phyloP scores from a whole-genome alignment of 2,329 filamentous ascomycete genomes.

The Aaosphaeria arxii region DNA sequence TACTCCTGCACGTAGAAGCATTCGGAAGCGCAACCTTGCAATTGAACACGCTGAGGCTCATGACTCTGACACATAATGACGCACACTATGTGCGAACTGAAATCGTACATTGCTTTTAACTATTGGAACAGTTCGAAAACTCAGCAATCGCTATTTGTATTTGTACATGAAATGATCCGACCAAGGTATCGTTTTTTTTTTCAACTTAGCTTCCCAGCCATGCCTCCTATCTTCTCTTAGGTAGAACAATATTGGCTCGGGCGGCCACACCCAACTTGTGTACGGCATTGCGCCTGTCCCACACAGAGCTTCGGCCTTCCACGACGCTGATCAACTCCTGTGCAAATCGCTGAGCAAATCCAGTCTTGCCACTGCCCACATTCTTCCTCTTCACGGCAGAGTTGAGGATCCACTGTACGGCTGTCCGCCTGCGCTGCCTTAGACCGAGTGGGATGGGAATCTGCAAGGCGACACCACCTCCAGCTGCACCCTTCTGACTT shows the following conservation, averaged over 20 bases:
- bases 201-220: too few species aligned
- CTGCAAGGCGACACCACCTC: constrained; percentile 81
- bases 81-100: too few species aligned
- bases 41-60: too few species aligned
- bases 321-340: constrained; percentile 85
- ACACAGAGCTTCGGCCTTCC: constrained; percentile 78
- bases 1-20: too few species aligned
- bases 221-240: constrained; percentile 20
- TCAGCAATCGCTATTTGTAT: too few species aligned
- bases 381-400: constrained; percentile 76
- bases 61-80: too few species aligned
- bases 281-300: constrained; percentile 74
- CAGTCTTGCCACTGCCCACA: constrained; percentile 65
- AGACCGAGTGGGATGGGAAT: constrained; percentile 74
- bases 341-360: constrained; percentile 75
- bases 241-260: constrained; percentile 64
- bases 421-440: constrained; percentile 72
- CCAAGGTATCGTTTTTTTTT: too few species aligned
- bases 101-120: too few species aligned
- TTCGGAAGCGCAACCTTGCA: too few species aligned
- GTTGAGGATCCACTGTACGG: constrained; percentile 86
- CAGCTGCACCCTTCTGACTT: constrained; percentile 71
- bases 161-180: too few species aligned
- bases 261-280: constrained; percentile 80
- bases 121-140: too few species aligned